A percentile compares a stretch with the other conserved stretches of the same genome.
phyloP scores from a whole-genome alignment of 2,329 filamentous ascomycete species.

The Fusarium camptoceras region DNA sequence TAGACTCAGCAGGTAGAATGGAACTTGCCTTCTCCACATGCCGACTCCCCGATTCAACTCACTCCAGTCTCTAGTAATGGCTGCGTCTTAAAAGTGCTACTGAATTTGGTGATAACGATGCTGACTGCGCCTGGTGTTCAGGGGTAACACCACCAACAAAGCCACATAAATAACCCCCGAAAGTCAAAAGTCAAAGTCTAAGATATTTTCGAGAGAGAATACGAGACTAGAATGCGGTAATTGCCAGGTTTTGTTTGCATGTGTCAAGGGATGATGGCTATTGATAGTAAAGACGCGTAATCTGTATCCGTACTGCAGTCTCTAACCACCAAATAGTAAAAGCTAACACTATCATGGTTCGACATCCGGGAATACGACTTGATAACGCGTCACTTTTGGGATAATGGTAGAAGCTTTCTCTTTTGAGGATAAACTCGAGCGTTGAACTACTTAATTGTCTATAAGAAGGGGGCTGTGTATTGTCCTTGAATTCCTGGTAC shows the following conservation, averaged over 20 bases:
- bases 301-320: too few species aligned
- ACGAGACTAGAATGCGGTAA: slow-evolving; percentile 2
- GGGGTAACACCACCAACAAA: slow-evolving; percentile 24
- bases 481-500: background rate
- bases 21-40: slow-evolving; percentile 26
- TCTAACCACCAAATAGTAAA: slow-evolving; percentile 8
- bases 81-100: slow-evolving; percentile 18
- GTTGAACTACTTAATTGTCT: background rate
- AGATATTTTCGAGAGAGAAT: background rate
- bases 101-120: slow-evolving; percentile 15
- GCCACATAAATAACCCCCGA: slow-evolving; percentile 7
- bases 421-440: background rate
- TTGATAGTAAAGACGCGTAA: slow-evolving; percentile 28
- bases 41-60: slow-evolving; percentile 31
- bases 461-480: background rate
- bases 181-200: slow-evolving; percentile 11
- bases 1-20: background rate
- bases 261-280: slow-evolving; percentile 18
- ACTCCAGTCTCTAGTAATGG: slow-evolving; percentile 6
- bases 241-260: background rate
- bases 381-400: slow-evolving; percentile 13
- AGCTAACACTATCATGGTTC: slow-evolving; percentile 14
- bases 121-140: slow-evolving; percentile 10
- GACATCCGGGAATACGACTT: slow-evolving; percentile 19
- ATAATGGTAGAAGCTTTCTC: background rate